Evolutionary conservation across 2,329 filamentous ascomycete genomes (phyloP).

Genomic region (Scedosporium aurantiacum): DNA sequence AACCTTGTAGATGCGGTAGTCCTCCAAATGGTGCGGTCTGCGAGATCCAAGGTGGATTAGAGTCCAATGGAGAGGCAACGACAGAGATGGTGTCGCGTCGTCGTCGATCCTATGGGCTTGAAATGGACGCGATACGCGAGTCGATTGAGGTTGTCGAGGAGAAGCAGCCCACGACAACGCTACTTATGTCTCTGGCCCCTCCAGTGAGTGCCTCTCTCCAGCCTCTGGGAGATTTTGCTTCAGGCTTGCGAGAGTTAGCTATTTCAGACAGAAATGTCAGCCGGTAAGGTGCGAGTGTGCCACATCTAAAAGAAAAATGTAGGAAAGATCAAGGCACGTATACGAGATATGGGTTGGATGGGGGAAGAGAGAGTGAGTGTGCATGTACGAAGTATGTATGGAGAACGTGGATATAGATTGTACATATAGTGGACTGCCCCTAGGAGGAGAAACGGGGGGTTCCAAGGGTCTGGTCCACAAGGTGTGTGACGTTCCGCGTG

Average conservation of each 20-base stretch:
- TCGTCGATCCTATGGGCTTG: neutral
- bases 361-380: neutral
- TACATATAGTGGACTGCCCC: neutral
- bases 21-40: neutral
- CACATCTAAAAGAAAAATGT: neutral
- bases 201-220: neutral
- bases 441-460: neutral
- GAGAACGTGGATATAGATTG: conserved; percentile 4
- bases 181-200: neutral
- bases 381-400: neutral
- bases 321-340: neutral
- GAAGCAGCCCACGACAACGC: neutral
- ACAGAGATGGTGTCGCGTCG: neutral
- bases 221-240: neutral
- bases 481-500: conserved; percentile 5
- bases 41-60: neutral
- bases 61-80: neutral
- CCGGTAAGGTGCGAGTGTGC: neutral
- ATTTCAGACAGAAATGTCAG: neutral
- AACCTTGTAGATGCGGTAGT: neutral
- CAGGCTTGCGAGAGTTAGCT: neutral
- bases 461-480: conserved; percentile 5
- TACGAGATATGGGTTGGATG: neutral
- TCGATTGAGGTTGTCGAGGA: neutral
- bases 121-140: neutral